Base-by-base conservation (phyloP, 192 early-diverging fungal genomes). In the Entomortierella lignicola region DNA sequence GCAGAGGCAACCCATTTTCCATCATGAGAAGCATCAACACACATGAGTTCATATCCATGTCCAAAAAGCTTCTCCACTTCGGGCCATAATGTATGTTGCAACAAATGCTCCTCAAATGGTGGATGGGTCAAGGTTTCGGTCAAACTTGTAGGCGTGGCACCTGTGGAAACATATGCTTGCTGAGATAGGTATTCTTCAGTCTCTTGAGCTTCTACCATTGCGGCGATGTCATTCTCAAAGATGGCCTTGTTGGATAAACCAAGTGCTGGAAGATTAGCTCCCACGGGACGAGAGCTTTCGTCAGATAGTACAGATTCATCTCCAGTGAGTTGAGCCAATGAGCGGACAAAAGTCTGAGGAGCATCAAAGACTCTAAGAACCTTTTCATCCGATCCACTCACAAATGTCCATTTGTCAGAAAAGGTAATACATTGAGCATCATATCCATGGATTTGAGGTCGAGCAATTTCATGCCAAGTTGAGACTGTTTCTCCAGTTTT, bases 401-500 rank as follows among this genome's bases (percentile, higher is more conserved):
- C 92, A 83, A 92, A 97, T 50, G 77, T 81, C 82, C 90, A 94
- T 26, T 87, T 80, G 62, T 89, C 62, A 11, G 92, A 81, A 63
- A 97, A 96, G 0, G 93, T 89, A 23, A 97, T 82, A 77, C 94
- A 96, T 39, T 94, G 88, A 60, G 97, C 83, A 74, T 97, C 94
- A 77, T 98, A 98, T 6, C 98, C 98, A 69, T 99, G 98, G 48
- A 98, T 93, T 82, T 99, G 98, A 31, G 98, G 94, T 11, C 98
- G 86, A 8, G 92, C 94, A 32, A 97, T 87, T 80, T 99, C 98
- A 81, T 94, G 95, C 96, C 95, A 98, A 10, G 90, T 85, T 0
- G 65, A 65, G 0, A 80, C 51, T 2, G 42, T 18, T n/a, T 68
- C 13, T 21, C 52, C 64, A n/a, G 55, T 25, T 17, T 68, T 26